Conservation (phyloP, 768 basidiomycete genomes). For the Candolleomyces efflorescens region DNA sequence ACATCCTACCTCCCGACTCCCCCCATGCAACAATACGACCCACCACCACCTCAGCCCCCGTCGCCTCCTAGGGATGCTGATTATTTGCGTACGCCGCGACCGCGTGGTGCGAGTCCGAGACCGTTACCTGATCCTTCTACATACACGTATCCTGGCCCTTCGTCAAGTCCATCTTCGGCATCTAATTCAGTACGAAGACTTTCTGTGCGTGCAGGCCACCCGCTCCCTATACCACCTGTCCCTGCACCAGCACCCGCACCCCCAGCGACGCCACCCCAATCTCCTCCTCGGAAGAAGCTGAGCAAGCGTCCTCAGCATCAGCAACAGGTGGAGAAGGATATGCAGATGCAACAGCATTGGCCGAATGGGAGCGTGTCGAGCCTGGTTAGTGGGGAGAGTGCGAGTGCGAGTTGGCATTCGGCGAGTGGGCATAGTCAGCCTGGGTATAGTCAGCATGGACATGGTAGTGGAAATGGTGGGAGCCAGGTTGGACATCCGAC, state of each 20-base stretch:
- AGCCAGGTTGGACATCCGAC: no score
- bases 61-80: not conserved
- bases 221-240: not conserved
- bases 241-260: not conserved
- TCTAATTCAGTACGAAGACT: constrained; percentile 8
- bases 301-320: constrained; percentile 23
- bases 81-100: no score
- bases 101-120: no score
- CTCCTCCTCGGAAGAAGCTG: constrained; percentile 22
- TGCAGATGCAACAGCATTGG: not conserved
- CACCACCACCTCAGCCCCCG: not conserved
- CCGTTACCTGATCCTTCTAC: no score
- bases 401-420: not conserved
- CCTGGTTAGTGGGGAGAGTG: not conserved
- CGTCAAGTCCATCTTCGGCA: constrained; percentile 1
- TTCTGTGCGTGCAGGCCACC: constrained; percentile 4
- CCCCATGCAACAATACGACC: constrained; percentile 6
- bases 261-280: constrained; percentile 8
- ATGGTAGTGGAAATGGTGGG: not conserved
- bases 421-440: not conserved
- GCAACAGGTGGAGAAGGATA: constrained; percentile 9
- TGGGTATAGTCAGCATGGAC: not conserved
- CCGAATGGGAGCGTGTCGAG: constrained; percentile 13
- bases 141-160: no score
- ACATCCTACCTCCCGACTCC: not conserved